A percentile compares a stretch with the other conserved stretches of the same genome.
These are phyloP conservation scores for Phytopythium boreale DNA, from an alignment of 352 stramenopile genomes.

Conservation along the genomic window DNA sequence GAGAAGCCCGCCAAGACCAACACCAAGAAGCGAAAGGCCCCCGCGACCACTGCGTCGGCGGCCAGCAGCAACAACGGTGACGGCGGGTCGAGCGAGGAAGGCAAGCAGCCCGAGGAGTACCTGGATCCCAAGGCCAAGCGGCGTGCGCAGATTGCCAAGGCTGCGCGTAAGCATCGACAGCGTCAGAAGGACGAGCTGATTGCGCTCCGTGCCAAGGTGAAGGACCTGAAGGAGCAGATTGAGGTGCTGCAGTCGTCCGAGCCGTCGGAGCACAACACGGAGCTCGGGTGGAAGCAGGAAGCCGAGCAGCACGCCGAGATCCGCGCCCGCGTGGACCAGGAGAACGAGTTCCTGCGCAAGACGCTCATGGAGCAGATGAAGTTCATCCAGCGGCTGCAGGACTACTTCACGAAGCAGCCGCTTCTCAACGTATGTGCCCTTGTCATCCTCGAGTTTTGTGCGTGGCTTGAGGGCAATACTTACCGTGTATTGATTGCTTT, in stretches of 20 bases:
- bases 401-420: conserved; percentile 90
- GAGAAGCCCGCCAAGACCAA: conserved; percentile 37
- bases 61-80: conserved; percentile 30
- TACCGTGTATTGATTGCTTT: not conserved
- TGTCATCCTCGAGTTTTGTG: not conserved
- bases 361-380: conserved; percentile 92
- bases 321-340: conserved; percentile 82
- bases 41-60: conserved; percentile 25
- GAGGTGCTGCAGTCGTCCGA: conserved; percentile 87
- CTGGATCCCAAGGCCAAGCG: conserved; percentile 85
- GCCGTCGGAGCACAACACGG: conserved; percentile 87
- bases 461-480: not conserved
- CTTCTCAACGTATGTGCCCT: conserved; percentile 69
- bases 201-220: conserved; percentile 81
- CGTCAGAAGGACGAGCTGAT: conserved; percentile 88
- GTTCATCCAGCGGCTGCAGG: conserved; percentile 87
- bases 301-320: conserved; percentile 88
- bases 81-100: conserved; percentile 44
- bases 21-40: conserved; percentile 77
- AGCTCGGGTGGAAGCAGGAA: conserved; percentile 88
- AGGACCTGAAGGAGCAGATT: conserved; percentile 89
- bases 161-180: conserved; percentile 83
- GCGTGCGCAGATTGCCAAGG: conserved; percentile 86
- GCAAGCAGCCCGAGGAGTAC: conserved; percentile 76
- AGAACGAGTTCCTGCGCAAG: conserved; percentile 88